Base-by-base conservation (phyloP, 768 basidiomycete species). In the Termitomyces sp. region DNA sequence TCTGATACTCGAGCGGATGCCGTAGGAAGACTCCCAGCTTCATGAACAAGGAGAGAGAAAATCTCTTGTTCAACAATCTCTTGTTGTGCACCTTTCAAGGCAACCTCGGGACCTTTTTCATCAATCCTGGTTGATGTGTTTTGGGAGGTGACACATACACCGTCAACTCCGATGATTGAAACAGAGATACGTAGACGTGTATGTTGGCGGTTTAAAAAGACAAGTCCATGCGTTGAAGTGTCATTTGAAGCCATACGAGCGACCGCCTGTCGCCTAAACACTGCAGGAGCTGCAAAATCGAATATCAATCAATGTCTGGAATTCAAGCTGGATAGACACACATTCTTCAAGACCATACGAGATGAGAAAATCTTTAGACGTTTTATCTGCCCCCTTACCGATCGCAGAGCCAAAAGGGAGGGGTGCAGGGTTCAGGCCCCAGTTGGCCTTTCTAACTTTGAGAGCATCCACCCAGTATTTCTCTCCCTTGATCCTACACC, bases 391-490 rank as follows among this genome's bases (percentile, higher is more conserved):
- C 28, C 88, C 88, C 70, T 90, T 90, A 14, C 87, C 90, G 0
- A 77, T 84, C 0, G 84, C 74, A 26, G 86, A 80, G 40, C 89
- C 90, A 41, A 74, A 72, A 14, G 88, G 90, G 40, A 92, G 77
- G 24, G 91, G 90, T 9, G 90, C 88, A 33, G 90, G 88, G 44
- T 87, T 81, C 35, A 94, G 72, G 14, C 87, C 80, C 92, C 92
- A 94, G 63, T 94, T 93, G 8, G 79, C 84, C 64, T 81, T 72
- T 60, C 92, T 76, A 46, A 90, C 85, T 66, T 83, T 87, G 47
- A 94, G 75, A 3, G 92, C 92, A 67, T 92, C 84, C 7, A 85
- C 76, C 92, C 92, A 94, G 63, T 92, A 92, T 58, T 76, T 83
- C 66, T 92, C 89, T 43, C 85, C 81, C 50, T 79, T 75, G 9